Conservation (phyloP, 2,329 filamentous ascomycete species). For the Fusarium ramigenum region DNA sequence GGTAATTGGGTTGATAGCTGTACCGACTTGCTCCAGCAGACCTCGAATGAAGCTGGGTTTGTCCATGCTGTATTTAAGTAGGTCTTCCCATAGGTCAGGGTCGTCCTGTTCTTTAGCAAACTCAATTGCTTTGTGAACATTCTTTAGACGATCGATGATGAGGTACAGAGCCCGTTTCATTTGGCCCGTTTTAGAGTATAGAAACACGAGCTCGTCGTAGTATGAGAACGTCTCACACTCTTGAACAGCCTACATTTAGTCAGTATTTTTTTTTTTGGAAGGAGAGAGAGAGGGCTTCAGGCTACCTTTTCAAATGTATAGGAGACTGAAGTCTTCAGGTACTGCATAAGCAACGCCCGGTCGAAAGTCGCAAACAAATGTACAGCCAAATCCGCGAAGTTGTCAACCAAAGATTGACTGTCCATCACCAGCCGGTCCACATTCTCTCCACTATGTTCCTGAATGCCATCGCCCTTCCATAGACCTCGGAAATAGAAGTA, state of each 20-base stretch:
- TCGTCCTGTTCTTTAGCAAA: constrained; percentile 96
- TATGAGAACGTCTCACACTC: constrained; percentile 85
- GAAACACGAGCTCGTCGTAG: constrained; percentile 92
- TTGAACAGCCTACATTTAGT: constrained; percentile 63
- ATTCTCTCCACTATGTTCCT: constrained; percentile 62
- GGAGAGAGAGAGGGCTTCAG: background rate
- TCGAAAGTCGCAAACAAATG: constrained; percentile 88
- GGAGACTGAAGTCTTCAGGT: constrained; percentile 82
- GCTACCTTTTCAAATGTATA: constrained; percentile 83
- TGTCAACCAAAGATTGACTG: constrained; percentile 77
- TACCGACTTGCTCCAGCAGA: constrained; percentile 92
- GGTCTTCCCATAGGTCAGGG: constrained; percentile 91
- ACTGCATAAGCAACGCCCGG: constrained; percentile 82
- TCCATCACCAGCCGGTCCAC: constrained; percentile 67
- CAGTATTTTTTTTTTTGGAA: background rate
- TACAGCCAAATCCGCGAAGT: constrained; percentile 87
- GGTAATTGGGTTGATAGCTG: constrained; percentile 89
- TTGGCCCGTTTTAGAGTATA: constrained; percentile 94
- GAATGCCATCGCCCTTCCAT: constrained; percentile 79
- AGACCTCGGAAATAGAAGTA: constrained; percentile 92
- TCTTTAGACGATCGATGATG: constrained; percentile 91
- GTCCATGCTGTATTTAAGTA: constrained; percentile 96
- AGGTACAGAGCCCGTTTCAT: constrained; percentile 91
- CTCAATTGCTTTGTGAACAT: constrained; percentile 90
- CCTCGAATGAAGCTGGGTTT: constrained; percentile 94